Conservation (phyloP, 306 rosid species). For the Medicago arabica region DNA sequence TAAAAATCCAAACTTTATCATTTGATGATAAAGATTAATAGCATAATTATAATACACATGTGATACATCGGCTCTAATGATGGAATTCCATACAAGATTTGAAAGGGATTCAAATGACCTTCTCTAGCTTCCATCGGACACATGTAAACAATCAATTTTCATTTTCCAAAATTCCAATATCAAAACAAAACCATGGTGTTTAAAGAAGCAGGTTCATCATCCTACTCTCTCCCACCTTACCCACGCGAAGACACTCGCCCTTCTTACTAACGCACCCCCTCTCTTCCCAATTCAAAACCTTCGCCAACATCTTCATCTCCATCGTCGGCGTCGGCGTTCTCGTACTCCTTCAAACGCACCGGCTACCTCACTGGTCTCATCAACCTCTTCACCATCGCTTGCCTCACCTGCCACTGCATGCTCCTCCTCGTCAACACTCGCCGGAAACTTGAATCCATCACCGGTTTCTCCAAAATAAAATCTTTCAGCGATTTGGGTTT, state of each 20-base stretch:
- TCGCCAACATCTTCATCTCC: constrained; percentile 75
- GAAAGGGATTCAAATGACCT: constrained; percentile 47
- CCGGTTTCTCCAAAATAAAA: constrained; percentile 49
- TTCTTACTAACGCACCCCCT: constrained; percentile 44
- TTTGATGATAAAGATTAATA: constrained; percentile 52
- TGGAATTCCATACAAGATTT: constrained; percentile 73
- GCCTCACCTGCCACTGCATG: constrained; percentile 75
- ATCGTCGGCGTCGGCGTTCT: constrained; percentile 76
- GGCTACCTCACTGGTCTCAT: constrained; percentile 65
- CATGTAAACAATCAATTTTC: too few species aligned
- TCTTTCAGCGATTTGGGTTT: constrained; percentile 79
- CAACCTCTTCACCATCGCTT: constrained; percentile 61
- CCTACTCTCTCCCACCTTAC: constrained; percentile 50
- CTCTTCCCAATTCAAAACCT: constrained; percentile 65
- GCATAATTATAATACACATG: constrained; percentile 56
- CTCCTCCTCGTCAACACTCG: constrained; percentile 71
- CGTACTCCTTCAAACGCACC: constrained; percentile 68
- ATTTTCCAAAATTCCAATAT: too few species aligned
- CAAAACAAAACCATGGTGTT: constrained; percentile 60
- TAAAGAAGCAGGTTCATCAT: constrained; percentile 57
- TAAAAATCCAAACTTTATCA: constrained; percentile 69
- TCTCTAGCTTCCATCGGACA: too few species aligned
- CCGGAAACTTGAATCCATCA: constrained; percentile 58
- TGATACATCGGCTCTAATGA: constrained; percentile 75
- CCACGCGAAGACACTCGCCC: constrained; percentile 67